Evolutionary conservation across 2,329 filamentous ascomycete genomes (phyloP), one percentile per base, ranked within the genome.

Genomic region (Epichloe baconii): DNA sequence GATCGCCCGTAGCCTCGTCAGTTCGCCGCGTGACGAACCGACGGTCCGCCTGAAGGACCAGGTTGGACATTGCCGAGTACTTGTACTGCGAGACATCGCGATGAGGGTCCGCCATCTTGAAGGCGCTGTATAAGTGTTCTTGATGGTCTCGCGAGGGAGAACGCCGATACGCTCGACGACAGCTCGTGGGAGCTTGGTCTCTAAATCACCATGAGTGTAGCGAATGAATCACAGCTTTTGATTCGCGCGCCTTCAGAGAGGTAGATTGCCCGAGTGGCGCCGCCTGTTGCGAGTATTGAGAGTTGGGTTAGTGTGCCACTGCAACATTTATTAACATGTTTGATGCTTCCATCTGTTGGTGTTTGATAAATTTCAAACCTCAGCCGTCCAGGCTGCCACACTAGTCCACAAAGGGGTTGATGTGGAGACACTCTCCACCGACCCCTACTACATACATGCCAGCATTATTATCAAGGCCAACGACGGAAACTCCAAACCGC

Each of bases 61-160:
- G 85, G 82, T 98, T 98, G 74, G 93, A 98, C 93, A 98, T 97
- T 70, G 88, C 89, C 82, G 89, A 89, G 80, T 96, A 95, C 72
- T 96, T 96, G 80, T 95, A 96, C 72, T 95, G 90, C 70, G 88
- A 90, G 64, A 95, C 86, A 85, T 93, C 82, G 70, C 80, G 80
- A 64, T 83, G 76, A 68, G 80, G 76, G 68, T 83, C 86, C 69
- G 85, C 78, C 87, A 91, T 90, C 53, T 66, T 77, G 68, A 58
- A 61, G 56, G 56, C 54, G 49, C 58, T 59, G 57, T 31, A 12
- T 31, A 12, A n/a, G 21, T 37, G 44, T n/a, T 58, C 57, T 61
- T 54, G 58, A 52, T 57, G 44, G 52, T 54, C 56, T 60, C 51
- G 58, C 53, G 54, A 53, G 53, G 52, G 61, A 63, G 58, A 63